These are phyloP conservation scores for Globisporangium spinosum DNA, from an alignment of 352 stramenopile genomes.

Conservation along the genomic window DNA sequence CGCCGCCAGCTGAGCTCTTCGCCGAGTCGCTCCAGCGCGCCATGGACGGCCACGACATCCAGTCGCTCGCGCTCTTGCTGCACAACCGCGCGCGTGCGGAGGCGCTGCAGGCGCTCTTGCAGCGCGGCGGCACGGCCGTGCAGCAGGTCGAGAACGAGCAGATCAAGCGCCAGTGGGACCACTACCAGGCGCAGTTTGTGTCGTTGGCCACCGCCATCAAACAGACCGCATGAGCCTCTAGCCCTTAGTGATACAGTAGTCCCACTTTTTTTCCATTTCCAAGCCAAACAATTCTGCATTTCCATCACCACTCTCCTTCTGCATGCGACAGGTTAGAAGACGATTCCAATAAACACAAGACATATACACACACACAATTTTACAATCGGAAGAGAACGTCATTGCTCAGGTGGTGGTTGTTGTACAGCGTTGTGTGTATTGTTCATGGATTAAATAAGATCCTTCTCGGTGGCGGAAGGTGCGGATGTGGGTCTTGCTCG, in stretches of 20 bases:
- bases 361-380: not conserved
- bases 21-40: conserved; percentile 59
- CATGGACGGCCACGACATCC: conserved; percentile 48
- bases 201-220: conserved; percentile 78
- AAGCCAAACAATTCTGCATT: not conserved
- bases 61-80: conserved; percentile 62
- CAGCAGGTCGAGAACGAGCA: conserved; percentile 40
- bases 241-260: not conserved
- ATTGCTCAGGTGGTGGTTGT: not conserved
- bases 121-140: conserved; percentile 55
- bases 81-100: conserved; percentile 74
- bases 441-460: conserved; percentile 8
- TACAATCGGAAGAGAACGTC: not conserved
- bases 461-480: not conserved
- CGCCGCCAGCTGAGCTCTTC: conserved; percentile 58
- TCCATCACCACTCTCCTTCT: not conserved
- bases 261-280: not conserved
- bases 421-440: not conserved
- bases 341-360: conserved; percentile 4
- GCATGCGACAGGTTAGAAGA: conserved; percentile 7
- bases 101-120: conserved; percentile 67
- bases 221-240: conserved; percentile 33
- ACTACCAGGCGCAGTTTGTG: conserved; percentile 67
- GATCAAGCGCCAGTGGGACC: conserved; percentile 62
- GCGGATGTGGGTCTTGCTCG: not conserved